Conservation (phyloP, 2,329 filamentous ascomycete genomes). For the Fusarium sp. region DNA sequence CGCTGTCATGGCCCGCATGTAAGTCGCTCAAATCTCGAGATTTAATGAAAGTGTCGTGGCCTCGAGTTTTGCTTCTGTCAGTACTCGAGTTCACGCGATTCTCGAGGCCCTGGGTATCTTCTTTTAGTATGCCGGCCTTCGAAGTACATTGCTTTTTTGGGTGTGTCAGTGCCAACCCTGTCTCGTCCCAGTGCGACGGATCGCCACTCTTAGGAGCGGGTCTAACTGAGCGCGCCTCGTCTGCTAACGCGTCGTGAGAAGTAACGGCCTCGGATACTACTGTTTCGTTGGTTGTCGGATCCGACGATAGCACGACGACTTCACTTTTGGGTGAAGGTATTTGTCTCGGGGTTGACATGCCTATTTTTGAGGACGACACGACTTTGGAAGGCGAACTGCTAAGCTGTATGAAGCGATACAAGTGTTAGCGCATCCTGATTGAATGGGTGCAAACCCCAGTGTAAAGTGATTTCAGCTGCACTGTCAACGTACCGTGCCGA, state of each 20-base stretch:
- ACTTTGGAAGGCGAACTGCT: constrained; percentile 29
- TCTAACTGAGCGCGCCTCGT: constrained; percentile 24
- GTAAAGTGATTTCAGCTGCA: constrained; percentile 18
- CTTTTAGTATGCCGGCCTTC: constrained; percentile 17
- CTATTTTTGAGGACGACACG: constrained; percentile 2
- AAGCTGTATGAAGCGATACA: constrained; percentile 24
- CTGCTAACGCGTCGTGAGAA: constrained; percentile 33
- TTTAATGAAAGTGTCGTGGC: constrained; percentile 4
- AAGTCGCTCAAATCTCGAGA: constrained; percentile 7
- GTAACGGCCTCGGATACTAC: constrained; percentile 2
- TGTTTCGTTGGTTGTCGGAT: constrained; percentile 4
- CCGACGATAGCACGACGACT: constrained; percentile 19
- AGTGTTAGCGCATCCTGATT: constrained; percentile 32
- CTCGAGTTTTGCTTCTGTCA: constrained; percentile 9
- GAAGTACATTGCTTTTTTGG: constrained; percentile 44
- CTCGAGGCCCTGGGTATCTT: constrained; percentile 19
- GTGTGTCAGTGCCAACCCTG: constrained; percentile 45
- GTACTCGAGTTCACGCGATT: constrained; percentile 27
- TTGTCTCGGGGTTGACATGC: constrained; percentile 1
- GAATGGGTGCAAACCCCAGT: constrained; percentile 26
- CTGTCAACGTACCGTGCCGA: constrained; percentile 53
- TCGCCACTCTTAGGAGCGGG: constrained; percentile 38
- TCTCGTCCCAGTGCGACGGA: constrained; percentile 42
- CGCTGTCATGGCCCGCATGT: constrained; percentile 38
- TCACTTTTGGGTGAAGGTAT: constrained; percentile 17